These are phyloP conservation scores for Musa itinerans DNA, from an alignment of 176 grass and related monocot species.

Conservation along the genomic window DNA sequence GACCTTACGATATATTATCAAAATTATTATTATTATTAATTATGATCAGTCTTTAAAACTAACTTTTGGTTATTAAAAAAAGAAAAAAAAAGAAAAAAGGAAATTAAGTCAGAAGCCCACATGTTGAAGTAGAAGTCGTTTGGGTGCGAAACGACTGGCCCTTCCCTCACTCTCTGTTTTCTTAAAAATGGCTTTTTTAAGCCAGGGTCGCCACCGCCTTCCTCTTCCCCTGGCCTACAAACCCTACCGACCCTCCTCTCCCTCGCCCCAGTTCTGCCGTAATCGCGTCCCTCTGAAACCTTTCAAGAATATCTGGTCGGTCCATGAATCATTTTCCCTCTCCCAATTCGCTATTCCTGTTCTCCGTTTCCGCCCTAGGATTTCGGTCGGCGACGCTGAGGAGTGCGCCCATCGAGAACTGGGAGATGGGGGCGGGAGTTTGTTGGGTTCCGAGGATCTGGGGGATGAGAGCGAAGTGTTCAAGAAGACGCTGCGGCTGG, in stretches of 20 bases:
- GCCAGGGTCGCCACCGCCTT: neutral
- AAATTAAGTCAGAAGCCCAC: neutral
- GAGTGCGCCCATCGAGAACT: neutral
- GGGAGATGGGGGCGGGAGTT: neutral
- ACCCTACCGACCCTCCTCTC: neutral
- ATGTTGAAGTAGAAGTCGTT: too few species aligned
- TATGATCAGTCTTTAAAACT: too few species aligned
- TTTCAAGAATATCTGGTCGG: neutral
- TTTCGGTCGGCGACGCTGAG: constrained; percentile 9
- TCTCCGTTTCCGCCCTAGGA: constrained; percentile 2
- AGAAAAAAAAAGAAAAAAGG: neutral
- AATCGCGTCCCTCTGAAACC: neutral
- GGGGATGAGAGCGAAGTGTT: constrained; percentile 28
- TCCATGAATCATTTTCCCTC: neutral
- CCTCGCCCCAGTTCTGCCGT: neutral
- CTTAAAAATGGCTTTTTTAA: constrained; percentile 11
- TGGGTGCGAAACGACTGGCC: neutral
- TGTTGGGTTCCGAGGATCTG: constrained; percentile 20
- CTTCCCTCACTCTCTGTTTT: neutral
- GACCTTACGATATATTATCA: too few species aligned
- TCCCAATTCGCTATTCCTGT: neutral
- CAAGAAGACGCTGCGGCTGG: constrained; percentile 50
- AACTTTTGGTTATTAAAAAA: too few species aligned
- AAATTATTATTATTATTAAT: too few species aligned
- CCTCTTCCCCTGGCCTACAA: neutral